A percentile compares a stretch with the other conserved stretches of the same genome.
These are phyloP conservation scores for Trichosporon ovoides DNA, from an alignment of 1,284 basidiomycete genomes.

Conservation along the genomic window DNA sequence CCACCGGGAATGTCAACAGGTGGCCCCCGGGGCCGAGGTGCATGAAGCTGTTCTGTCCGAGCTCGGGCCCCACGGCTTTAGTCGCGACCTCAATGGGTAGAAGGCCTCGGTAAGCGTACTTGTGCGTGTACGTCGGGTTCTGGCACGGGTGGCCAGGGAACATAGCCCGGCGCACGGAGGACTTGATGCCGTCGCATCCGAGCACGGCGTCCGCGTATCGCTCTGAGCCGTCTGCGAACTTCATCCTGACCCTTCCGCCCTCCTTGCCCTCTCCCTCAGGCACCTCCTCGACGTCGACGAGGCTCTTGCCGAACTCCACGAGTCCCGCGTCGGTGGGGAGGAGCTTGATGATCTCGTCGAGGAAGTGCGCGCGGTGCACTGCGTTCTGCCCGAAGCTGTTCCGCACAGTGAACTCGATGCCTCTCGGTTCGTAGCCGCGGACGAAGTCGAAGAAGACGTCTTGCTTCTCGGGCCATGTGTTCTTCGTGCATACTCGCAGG, in stretches of 20 bases:
- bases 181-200: slow-evolving; percentile 25
- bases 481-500: slow-evolving; percentile 17
- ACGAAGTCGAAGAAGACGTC: slow-evolving; percentile 18
- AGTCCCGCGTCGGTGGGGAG: slow-evolving; percentile 3
- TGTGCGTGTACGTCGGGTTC: slow-evolving; percentile 18
- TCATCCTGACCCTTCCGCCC: slow-evolving; percentile 1
- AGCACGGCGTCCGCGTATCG: slow-evolving; percentile 12
- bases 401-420: slow-evolving; percentile 8
- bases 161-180: slow-evolving; percentile 8
- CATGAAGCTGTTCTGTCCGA: slow-evolving; percentile 21
- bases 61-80: slow-evolving; percentile 15
- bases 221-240: slow-evolving; percentile 19
- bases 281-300: background rate
- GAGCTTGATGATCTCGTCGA: slow-evolving; percentile 23
- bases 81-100: slow-evolving; percentile 16
- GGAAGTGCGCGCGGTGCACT: slow-evolving; percentile 23
- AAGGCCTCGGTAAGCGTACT: slow-evolving; percentile 24
- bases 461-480: slow-evolving; percentile 13
- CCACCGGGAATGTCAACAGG: slow-evolving; percentile 22
- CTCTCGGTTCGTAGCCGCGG: slow-evolving; percentile 6
- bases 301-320: slow-evolving; percentile 16
- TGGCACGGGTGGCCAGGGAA: slow-evolving; percentile 16
- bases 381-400: slow-evolving; percentile 19
- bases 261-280: background rate
- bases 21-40: slow-evolving; percentile 21